Evolutionary conservation across 2,329 filamentous ascomycete genomes (phyloP), one percentile per base, ranked within the genome.

Genomic region (Hypocrella siamensis): DNA sequence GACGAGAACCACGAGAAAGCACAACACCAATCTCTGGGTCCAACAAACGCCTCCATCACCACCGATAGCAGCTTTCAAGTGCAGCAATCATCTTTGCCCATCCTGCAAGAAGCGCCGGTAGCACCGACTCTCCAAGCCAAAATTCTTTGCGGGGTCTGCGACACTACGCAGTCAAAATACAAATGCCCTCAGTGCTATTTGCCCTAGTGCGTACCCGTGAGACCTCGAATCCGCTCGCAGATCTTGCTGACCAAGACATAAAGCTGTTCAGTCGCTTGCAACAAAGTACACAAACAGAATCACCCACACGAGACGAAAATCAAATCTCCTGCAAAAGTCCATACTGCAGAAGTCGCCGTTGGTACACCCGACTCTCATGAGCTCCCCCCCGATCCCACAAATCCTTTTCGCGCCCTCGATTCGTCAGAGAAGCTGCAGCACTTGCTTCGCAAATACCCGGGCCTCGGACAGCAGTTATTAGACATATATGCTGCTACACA

Each of bases 211-310:
- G 70, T 52, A 18, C 28, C 25, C n/a, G 17, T n/a, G n/a, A n/a
- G n/a, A n/a, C n/a, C n/a, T n/a, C n/a, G n/a, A n/a, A n/a, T n/a
- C n/a, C n/a, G n/a, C n/a, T n/a, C n/a, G n/a, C n/a, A n/a, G n/a
- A n/a, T n/a, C n/a, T n/a, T n/a, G n/a, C n/a, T n/a, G n/a, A n/a
- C n/a, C n/a, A n/a, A n/a, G n/a, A n/a, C n/a, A n/a, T n/a, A n/a
- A 40, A 74, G 70, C 44, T 77, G 72, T 45, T 76, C 70, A 1
- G 59, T 76, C 26, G 46, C 58, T 15, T 77, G 71, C 49, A 70
- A 60, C 37, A 68, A 59, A 40, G 42, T 52, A 29, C 67, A 72
- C 45, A 61, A 60, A 25, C 58, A 63, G 27, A 63, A 59, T 33
- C 61, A 68, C 41, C 62, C 63, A 4, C 51, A 55, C 33, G 52